Evolutionary conservation across 139 green algal genomes (phyloP), one percentile per base, ranked within the genome.

Genomic region (Ettlia oleoabundans): DNA sequence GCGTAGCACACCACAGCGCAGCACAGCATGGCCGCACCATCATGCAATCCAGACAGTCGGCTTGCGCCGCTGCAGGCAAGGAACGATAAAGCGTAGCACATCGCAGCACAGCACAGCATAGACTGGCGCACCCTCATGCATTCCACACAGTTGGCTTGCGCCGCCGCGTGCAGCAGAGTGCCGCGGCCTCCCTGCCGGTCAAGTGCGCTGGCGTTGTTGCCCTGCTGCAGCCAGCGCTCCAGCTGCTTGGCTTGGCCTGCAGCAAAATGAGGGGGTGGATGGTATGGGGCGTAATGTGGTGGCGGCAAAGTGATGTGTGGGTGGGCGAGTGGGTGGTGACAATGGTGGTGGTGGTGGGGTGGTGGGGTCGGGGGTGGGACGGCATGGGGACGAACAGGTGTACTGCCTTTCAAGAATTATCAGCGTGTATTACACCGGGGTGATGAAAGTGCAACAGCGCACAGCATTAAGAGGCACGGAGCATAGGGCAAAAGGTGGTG

Each of bases 161-260:
- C 71, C 0, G 71, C 71, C 1, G 71, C 71, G 33, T 78, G 71
- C 30, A 78, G 71, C n/a, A 78, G 71, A 15, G 71, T 78, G 32
- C 71, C 71, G 32, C 71, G 71, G 18, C 71, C 71, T 30, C 71
- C 71, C 9, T 78, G 71, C 3, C 71, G 71, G 47, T 78, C 71
- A 9, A 78, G 71, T 2, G 71, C 71, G 4, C 43, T 47, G 5
- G 71, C 30, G 33, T 78, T 78, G 71, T 47, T 47, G 32, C 71
- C 71, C 30, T 43, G 30, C 4, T 42, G 30, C 22, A 78, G 43
- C 71, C 71, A 78, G 13, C 71, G 71, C 71, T 64, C 30, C 19
- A 78, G 47, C 71, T 78, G 71, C 71, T 58, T 58, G 3, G 33
- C 47, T 21, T 78, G 71, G 71, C 71, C 71, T 78, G 71, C 71